phyloP scores from a whole-genome alignment of 2,329 filamentous ascomycete genomes.

The Cadophora luteo-olivacea region DNA sequence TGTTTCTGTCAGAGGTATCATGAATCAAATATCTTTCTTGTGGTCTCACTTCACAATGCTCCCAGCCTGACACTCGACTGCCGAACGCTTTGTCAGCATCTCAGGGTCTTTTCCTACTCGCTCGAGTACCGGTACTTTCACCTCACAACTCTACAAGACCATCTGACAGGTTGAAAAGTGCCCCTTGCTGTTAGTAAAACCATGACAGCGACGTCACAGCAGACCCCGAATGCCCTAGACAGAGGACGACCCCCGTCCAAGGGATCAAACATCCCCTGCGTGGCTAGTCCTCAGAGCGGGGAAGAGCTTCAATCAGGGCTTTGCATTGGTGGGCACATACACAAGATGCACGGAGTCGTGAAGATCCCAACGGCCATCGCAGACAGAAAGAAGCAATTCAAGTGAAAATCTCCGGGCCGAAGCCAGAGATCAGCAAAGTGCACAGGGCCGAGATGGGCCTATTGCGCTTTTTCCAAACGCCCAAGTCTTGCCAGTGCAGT shows the following conservation, averaged over 20 bases:
- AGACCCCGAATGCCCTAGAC: too few relatives aligned
- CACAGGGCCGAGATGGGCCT: constrained; percentile 11
- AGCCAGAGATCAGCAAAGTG: constrained; percentile 20
- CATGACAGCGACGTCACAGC: too few relatives aligned
- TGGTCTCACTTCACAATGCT: too few relatives aligned
- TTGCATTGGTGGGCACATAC: neutral
- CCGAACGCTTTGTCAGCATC: too few relatives aligned
- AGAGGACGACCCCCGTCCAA: neutral
- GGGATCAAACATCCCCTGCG: neutral
- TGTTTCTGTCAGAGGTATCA: too few relatives aligned
- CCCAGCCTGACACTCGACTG: too few relatives aligned
- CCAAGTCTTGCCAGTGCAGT: neutral
- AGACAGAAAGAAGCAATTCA: constrained; percentile 21
- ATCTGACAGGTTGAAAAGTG: too few relatives aligned
- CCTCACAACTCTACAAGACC: too few relatives aligned
- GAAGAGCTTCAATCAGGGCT: neutral
- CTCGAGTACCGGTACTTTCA: too few relatives aligned
- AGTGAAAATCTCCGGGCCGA: constrained; percentile 24
- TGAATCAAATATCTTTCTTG: too few relatives aligned
- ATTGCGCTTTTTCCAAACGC: constrained; percentile 3
- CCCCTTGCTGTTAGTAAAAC: too few relatives aligned
- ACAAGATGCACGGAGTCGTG: constrained; percentile 4
- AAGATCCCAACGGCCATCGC: constrained; percentile 24
- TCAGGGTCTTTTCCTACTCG: too few relatives aligned
- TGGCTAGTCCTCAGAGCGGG: neutral